A percentile compares a stretch with the other conserved stretches of the same genome.
phyloP scores from a whole-genome alignment of 345 rosid species.

The Populus alba region DNA sequence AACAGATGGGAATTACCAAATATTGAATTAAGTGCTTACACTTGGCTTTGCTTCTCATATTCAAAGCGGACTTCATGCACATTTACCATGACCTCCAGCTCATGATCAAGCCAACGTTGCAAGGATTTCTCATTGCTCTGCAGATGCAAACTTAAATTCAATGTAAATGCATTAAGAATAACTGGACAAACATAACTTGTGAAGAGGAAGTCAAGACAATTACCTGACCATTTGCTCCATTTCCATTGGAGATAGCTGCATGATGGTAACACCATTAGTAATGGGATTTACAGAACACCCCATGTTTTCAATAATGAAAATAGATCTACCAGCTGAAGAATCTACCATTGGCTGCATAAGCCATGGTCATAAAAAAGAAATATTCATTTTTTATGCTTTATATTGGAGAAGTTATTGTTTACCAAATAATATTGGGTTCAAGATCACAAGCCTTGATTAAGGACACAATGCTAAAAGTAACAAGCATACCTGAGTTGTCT shows the following conservation, averaged over 20 bases:
- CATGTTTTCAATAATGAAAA: conserved; percentile 3
- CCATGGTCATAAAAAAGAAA: background rate
- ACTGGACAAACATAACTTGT: background rate
- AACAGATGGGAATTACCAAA: conserved; percentile 1
- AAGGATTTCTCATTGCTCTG: conserved; percentile 88
- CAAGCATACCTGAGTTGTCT: conserved; percentile 57
- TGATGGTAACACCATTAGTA: conserved; percentile 35
- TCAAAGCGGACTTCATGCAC: conserved; percentile 98
- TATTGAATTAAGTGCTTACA: conserved; percentile 50
- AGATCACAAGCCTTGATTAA: background rate
- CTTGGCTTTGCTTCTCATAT: conserved; percentile 96
- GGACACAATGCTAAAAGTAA: background rate
- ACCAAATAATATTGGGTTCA: conserved; percentile 6
- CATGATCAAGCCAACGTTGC: conserved; percentile 94
- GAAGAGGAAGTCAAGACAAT: conserved; percentile 6
- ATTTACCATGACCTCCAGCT: conserved; percentile 98
- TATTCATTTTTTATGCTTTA: conserved; percentile 1
- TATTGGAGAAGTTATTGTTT: background rate
- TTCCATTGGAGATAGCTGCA: conserved; percentile 70
- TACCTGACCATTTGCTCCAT: conserved; percentile 86
- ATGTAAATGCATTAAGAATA: conserved; percentile 6
- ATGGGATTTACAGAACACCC: conserved; percentile 6
- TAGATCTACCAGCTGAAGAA: conserved; percentile 8
- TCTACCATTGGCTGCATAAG: conserved; percentile 6
- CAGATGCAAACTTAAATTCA: conserved; percentile 14